A percentile compares a stretch with the other conserved stretches of the same genome.
Conservation (phyloP, 1,284 basidiomycete genomes). For the Phylloporus sp. region DNA sequence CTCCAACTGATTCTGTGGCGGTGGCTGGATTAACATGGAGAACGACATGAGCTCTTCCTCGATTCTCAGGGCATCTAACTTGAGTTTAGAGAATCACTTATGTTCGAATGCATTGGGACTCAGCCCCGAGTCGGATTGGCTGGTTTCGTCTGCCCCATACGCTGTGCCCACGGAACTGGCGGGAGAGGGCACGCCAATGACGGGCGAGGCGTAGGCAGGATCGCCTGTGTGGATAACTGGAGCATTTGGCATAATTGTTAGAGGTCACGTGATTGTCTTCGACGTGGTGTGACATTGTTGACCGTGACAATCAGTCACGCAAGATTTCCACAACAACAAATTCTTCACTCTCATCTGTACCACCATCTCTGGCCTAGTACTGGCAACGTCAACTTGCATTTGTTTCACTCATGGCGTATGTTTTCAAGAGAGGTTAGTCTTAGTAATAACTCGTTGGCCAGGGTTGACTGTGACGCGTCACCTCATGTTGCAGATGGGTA, state of each 20-base stretch:
- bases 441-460: not conserved
- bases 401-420: slow-evolving; percentile 61
- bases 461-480: slow-evolving; percentile 22
- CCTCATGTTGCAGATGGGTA: slow-evolving; percentile 64
- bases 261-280: slow-evolving; percentile 15
- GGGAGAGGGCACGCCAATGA: slow-evolving; percentile 73
- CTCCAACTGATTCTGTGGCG: slow-evolving; percentile 39
- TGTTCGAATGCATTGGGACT: slow-evolving; percentile 57
- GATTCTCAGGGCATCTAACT: slow-evolving; percentile 39
- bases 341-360: slow-evolving; percentile 38
- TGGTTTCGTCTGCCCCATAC: slow-evolving; percentile 69
- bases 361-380: slow-evolving; percentile 38
- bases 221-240: slow-evolving; percentile 43
- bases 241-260: slow-evolving; percentile 36
- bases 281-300: slow-evolving; percentile 46
- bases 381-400: slow-evolving; percentile 11
- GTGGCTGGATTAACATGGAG: slow-evolving; percentile 34
- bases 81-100: slow-evolving; percentile 57
- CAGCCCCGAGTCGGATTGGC: slow-evolving; percentile 62
- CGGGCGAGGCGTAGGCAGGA: slow-evolving; percentile 68
- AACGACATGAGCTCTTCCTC: slow-evolving; percentile 40
- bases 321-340: slow-evolving; percentile 38
- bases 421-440: slow-evolving; percentile 77
- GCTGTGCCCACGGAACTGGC: slow-evolving; percentile 75
- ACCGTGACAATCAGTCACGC: slow-evolving; percentile 42